Base-by-base conservation (phyloP, 306 rosid genomes). In the Pachyrhizus erosus region DNA sequence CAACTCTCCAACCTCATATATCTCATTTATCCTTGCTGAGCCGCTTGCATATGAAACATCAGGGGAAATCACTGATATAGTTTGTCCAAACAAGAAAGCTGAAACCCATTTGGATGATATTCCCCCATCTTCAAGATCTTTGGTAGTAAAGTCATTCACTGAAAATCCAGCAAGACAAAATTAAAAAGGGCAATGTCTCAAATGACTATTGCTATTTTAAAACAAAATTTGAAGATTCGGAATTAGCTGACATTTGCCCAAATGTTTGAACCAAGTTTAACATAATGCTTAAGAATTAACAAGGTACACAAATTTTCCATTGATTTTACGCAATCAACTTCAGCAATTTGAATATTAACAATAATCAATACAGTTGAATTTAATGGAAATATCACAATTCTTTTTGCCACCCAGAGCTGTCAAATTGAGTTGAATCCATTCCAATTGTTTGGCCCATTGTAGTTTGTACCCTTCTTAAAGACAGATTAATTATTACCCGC, bases 1-100 rank as follows among this genome's bases (percentile, higher is more conserved):
- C 67, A 91, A 87, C 80, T 95, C 99, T 48, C 91, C 96, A 0
- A 86, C 86, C 86, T 93, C 96, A 79, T 90, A 95, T 31, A 93
- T 79, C 17, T 66, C 87, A 74, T 95, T 95, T 75, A 84, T 17
- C 88, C 73, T 88, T 23, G 83, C 42, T 23, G 85, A 75, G 66
- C 87, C 86, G 29, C 77, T 90, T 70, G 98, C 97, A 52, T 58
- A 87, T 26, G 97, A 94, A 86, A 84, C 73, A 81, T 83, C 91
- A 33, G 94, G 87, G 77, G 87, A 86, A 76, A 89, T 29, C 80
- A 90, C 58, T 84, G 93, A 86, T 48, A 87, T 77, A 76, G 75
- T 72, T 82, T 83, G 96, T 85, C 93, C 98, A 71, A 87, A 55
- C 71, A 91, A 86, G 83, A 91, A 61, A 71, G 92, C 69, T 24